Percentiles rank a stretch among this genome's conserved stretches.
Conservation (phyloP, 2,329 filamentous ascomycete species). For the Bipolaris cookei region DNA sequence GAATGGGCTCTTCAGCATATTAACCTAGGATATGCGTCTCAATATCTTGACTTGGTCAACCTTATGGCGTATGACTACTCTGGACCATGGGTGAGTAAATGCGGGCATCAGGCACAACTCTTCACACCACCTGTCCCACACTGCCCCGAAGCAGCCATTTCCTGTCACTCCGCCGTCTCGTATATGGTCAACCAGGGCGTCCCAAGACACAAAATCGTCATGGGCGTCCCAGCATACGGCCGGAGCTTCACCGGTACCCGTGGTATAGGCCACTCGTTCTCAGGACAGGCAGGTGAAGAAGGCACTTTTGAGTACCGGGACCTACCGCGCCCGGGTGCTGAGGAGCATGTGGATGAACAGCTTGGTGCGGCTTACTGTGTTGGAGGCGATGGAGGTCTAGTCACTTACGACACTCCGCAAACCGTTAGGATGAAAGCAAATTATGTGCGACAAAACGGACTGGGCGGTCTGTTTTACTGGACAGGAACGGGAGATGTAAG, state of each 20-base stretch:
- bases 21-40: conserved; percentile 66
- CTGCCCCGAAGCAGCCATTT: conserved; percentile 63
- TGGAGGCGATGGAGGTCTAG: conserved; percentile 76
- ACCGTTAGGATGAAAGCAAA: conserved; percentile 77
- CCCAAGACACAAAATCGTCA: conserved; percentile 71
- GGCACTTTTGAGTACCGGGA: conserved; percentile 77
- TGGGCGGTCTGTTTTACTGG: conserved; percentile 84
- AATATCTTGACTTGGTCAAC: conserved; percentile 76
- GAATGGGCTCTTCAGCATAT: conserved; percentile 72
- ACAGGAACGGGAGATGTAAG: conserved; percentile 73
- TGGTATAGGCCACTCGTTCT: conserved; percentile 68
- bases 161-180: conserved; percentile 69
- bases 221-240: conserved; percentile 78
- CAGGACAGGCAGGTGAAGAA: conserved; percentile 62
- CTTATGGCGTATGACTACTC: conserved; percentile 82
- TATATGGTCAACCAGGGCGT: conserved; percentile 72
- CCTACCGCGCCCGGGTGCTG: conserved; percentile 66
- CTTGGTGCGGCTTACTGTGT: conserved; percentile 74
- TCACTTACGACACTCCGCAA: conserved; percentile 79
- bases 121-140: conserved; percentile 63
- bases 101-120: conserved; percentile 78
- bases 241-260: conserved; percentile 72
- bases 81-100: conserved; percentile 70
- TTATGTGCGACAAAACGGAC: conserved; percentile 72
- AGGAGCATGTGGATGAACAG: conserved; percentile 71